Base-by-base conservation (phyloP, 495 filamentous ascomycete genomes). In the Elaphomyces granulatus region DNA sequence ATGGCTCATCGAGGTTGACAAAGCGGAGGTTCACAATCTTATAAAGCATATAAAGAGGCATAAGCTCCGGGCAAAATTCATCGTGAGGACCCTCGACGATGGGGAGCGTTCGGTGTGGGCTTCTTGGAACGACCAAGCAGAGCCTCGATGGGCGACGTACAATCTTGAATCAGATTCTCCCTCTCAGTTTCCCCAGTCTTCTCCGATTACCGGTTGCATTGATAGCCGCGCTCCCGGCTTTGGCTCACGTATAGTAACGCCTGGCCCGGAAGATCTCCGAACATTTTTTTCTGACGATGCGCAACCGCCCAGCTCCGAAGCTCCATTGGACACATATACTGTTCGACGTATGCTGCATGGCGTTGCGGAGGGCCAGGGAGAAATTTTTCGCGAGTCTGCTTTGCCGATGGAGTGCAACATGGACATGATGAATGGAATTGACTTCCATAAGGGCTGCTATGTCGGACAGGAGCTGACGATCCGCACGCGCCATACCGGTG, bases 381-480 rank as follows among this genome's bases (percentile, higher is more conserved):
- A 98, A 65, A 77, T 98, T 12, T 54, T 72, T 16, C 55, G 63
- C 34, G 80, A 77, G 32, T 56, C 66, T 2, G 77, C 84, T 18
- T 62, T 96, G 34, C 85, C 87, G 15, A 75, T 80, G 46, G 86
- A 95, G 55, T 76, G 64, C 43, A 90, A 94, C 55, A 65, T 94
- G 46, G 90, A 98, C 57, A 66, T 82, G 46, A 77, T 78, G 68
- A 67, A 70, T 14, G 92, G 70, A 2, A 73, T 96, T 32, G 86
- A 95, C 63, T 98, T 92, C 59, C 71, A 75, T 35, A 98, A 98
- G 61, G 90, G 90, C 1, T 98, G 90, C 59, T 98, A 98, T 57
- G 77, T 96, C 0, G 90, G 90, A 0, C 90, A 98, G 61, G 90
- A 98, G 55, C 67, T 96, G 38, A 96, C 92, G 6, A 93, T 94